phyloP scores from a whole-genome alignment of 2,329 filamentous ascomycete species.

The Trichophyton equinum region DNA sequence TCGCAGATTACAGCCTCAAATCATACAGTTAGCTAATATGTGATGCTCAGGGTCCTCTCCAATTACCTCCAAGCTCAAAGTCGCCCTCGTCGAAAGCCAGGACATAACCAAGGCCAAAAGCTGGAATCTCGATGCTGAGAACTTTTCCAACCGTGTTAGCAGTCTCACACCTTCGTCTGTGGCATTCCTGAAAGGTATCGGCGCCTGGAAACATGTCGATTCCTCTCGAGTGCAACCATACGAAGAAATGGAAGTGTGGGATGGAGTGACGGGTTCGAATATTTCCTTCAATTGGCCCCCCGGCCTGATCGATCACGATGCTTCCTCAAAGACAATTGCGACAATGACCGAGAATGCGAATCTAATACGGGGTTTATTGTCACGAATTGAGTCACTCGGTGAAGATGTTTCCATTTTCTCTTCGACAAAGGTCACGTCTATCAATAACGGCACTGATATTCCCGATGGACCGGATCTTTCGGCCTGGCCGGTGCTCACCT shows the following conservation, averaged over 20 bases:
- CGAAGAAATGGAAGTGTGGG: conserved; percentile 97
- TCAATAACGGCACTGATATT: conserved; percentile 57
- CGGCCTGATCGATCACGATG: conserved; percentile 29
- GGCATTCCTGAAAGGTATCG: conserved; percentile 68
- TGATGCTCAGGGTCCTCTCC: conserved; percentile 55
- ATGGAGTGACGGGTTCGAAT: conserved; percentile 73
- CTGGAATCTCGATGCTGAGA: conserved; percentile 53
- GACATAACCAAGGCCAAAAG: conserved; percentile 57
- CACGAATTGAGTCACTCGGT: conserved; percentile 56
- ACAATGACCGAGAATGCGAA: conserved; percentile 97
- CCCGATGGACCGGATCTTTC: conserved; percentile 61
- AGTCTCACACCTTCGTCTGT: conserved; percentile 83
- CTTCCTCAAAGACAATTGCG: conserved; percentile 56
- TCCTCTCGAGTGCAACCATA: conserved; percentile 68
- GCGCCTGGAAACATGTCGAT: conserved; percentile 70
- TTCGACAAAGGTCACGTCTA: conserved; percentile 64
- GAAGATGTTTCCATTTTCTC: conserved; percentile 56
- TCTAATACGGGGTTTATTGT: conserved; percentile 64
- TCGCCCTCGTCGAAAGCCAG: conserved; percentile 84
- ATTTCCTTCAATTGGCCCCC: conserved; percentile 71
- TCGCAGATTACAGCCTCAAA: not conserved
- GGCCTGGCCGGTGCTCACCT: conserved; percentile 72
- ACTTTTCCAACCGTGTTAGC: conserved; percentile 89
- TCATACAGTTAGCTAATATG: conserved; percentile 5
- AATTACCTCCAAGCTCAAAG: conserved; percentile 60